These are phyloP conservation scores for Novymonas esmeraldas DNA, from an alignment of 208 protist genomes.

Conservation along the genomic window DNA sequence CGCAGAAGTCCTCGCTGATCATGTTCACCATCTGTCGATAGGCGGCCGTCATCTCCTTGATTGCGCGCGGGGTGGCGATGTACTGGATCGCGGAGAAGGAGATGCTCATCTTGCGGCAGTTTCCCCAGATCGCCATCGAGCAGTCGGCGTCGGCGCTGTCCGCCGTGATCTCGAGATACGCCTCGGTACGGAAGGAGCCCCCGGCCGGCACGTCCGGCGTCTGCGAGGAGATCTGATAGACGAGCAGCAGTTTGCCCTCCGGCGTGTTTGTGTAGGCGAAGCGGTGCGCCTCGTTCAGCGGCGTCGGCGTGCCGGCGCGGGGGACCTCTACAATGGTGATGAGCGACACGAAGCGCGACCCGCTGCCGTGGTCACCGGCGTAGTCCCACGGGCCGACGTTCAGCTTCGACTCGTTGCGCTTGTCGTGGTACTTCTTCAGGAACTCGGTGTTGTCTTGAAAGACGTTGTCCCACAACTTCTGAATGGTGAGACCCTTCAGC, in stretches of 20 bases:
- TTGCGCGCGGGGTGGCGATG: slow-evolving; percentile 66
- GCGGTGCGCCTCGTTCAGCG: slow-evolving; percentile 78
- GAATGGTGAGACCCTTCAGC: slow-evolving; percentile 75
- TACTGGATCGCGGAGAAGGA: slow-evolving; percentile 71
- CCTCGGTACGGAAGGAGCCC: slow-evolving; percentile 76
- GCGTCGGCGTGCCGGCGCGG: slow-evolving; percentile 55
- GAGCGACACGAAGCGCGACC: slow-evolving; percentile 68
- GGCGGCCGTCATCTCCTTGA: slow-evolving; percentile 77
- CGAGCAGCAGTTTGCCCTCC: slow-evolving; percentile 46
- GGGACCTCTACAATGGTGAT: slow-evolving; percentile 71
- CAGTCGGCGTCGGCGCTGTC: slow-evolving; percentile 50
- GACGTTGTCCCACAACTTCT: slow-evolving; percentile 69
- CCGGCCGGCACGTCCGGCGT: slow-evolving; percentile 74
- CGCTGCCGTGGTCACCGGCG: slow-evolving; percentile 68
- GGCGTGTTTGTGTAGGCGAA: slow-evolving; percentile 62
- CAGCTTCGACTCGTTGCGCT: slow-evolving; percentile 67
- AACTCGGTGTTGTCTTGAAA: slow-evolving; percentile 75
- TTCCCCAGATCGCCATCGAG: slow-evolving; percentile 69
- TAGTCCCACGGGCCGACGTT: slow-evolving; percentile 71
- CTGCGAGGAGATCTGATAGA: slow-evolving; percentile 87
- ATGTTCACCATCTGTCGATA: slow-evolving; percentile 83
- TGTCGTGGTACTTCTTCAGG: slow-evolving; percentile 72
- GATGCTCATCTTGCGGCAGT: slow-evolving; percentile 79
- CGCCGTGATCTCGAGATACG: slow-evolving; percentile 72
- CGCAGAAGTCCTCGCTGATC: slow-evolving; percentile 68